Base-by-base conservation (phyloP, 495 filamentous ascomycete species). In the Penicillium atrosanguineum region DNA sequence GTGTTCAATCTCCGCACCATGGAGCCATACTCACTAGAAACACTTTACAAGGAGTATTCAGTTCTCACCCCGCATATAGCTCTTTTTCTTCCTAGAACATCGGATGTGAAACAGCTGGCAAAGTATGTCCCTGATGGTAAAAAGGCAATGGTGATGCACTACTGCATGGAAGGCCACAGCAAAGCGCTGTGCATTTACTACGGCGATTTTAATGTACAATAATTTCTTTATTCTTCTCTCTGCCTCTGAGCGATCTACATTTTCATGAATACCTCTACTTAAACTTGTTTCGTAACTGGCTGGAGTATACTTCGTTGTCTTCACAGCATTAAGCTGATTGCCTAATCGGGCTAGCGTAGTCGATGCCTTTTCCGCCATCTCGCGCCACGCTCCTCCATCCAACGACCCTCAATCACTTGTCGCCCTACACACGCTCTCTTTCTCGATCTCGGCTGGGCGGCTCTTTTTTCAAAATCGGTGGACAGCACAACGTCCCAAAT, bases 101-200 rank as follows among this genome's bases (percentile, higher is more conserved):
- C 90, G 43, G 85, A 98, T 70, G 56, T 97, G 18, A 80, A 85
- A 21, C 95, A 98, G 64, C 72, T 98, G 36, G 90, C 90, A 4
- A 74, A 74, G 56, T 68, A 85, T 47, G 81, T 78, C 2, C 77
- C 82, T 44, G 67, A 74, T 9, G 78, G 68, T 15, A 53, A 71
- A 39, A 82, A 81, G 64, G 69, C 89, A 7, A 81, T 87, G 18
- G 86, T 91, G 23, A 81, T 89, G 44, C 94, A 98, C 71, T 98
- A 98, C 65, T 96, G 91, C 67, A 86, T 94, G 71, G 78, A 88
- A 50, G 89, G 90, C 8, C 87, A 88, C 4, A 96, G 94, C 68
- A 98, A 97, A 73, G 81, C 79, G n/a, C 50, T 83, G 42, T 83
- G 81, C 63, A 70, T 76, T 14, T 83, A 72, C 52, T 81, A 79